Conservation (phyloP, 176 grass and related monocot genomes). For the Avena atlantica region DNA sequence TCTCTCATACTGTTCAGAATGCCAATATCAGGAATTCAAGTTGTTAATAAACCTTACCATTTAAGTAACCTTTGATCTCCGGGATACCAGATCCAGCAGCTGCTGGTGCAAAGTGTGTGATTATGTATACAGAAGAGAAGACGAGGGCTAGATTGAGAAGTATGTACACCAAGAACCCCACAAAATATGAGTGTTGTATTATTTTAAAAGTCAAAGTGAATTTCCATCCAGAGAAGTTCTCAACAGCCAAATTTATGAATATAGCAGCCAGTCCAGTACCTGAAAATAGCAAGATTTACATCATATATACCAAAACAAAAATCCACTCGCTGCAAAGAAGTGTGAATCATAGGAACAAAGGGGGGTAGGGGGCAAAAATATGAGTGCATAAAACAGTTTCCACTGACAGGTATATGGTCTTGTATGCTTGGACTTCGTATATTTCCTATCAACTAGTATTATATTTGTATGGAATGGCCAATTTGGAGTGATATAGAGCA, state of each 20-base stretch:
- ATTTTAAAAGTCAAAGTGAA: conserved; percentile 88
- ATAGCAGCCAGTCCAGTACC: conserved; percentile 98
- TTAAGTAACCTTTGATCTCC: conserved; percentile 99
- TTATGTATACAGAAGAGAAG: conserved; percentile 89
- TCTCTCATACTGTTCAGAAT: conserved; percentile 9
- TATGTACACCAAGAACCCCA: conserved; percentile 85
- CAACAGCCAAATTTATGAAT: conserved; percentile 97
- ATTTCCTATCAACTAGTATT: background rate
- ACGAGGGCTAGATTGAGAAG: conserved; percentile 88
- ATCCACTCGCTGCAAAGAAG: background rate
- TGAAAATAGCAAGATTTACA: conserved; percentile 45
- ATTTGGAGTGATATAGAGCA: background rate
- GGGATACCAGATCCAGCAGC: conserved; percentile 99
- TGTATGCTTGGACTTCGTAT: conserved; percentile 26
- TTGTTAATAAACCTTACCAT: conserved; percentile 65
- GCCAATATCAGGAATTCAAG: conserved; percentile 32
- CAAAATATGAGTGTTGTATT: conserved; percentile 97
- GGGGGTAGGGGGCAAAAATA: background rate
- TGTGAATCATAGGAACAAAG: conserved; percentile 12
- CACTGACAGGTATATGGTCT: background rate
- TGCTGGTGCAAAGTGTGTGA: conserved; percentile 92
- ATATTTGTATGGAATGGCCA: background rate
- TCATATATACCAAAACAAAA: conserved; percentile 30
- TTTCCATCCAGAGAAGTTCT: conserved; percentile 99
- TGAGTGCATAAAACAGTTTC: background rate